Conservation (phyloP, 306 rosid genomes). For the Quercus glauca region DNA sequence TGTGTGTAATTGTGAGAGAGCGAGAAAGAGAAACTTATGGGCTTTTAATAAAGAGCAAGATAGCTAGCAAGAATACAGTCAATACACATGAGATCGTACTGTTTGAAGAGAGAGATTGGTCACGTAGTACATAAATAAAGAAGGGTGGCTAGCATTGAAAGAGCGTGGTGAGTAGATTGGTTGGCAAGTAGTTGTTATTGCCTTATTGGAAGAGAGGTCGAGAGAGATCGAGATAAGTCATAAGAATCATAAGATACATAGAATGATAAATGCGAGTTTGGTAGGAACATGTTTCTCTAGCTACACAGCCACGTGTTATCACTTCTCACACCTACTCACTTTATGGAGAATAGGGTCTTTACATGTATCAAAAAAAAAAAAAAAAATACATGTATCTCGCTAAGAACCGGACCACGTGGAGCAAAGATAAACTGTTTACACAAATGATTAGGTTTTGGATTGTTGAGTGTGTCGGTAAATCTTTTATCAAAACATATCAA, state of each 20-base stretch:
- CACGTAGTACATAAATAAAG: neutral
- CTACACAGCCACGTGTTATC: neutral
- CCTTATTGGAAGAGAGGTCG: slow-evolving; percentile 3
- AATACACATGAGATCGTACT: neutral
- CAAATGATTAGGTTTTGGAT: too few species aligned
- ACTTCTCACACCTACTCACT: neutral
- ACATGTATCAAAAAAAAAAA: too few species aligned
- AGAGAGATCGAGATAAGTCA: neutral
- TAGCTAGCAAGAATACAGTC: neutral
- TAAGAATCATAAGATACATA: neutral
- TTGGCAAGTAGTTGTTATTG: slow-evolving; percentile 45
- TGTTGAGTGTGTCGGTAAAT: too few species aligned
- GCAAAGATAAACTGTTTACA: too few species aligned
- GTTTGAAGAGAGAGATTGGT: neutral
- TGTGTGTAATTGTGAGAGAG: neutral
- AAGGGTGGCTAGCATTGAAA: slow-evolving; percentile 59
- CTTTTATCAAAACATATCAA: too few species aligned
- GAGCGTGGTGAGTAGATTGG: slow-evolving; percentile 64
- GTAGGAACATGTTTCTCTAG: slow-evolving; percentile 39
- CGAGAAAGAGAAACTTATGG: neutral
- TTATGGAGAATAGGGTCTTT: neutral
- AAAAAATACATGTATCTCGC: too few species aligned
- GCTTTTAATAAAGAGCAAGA: neutral
- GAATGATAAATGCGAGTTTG: slow-evolving; percentile 33
- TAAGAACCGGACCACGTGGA: too few species aligned